These are phyloP conservation scores for Leucosporidium creatinivorum DNA, from an alignment of 768 basidiomycete genomes.

Conservation along the genomic window DNA sequence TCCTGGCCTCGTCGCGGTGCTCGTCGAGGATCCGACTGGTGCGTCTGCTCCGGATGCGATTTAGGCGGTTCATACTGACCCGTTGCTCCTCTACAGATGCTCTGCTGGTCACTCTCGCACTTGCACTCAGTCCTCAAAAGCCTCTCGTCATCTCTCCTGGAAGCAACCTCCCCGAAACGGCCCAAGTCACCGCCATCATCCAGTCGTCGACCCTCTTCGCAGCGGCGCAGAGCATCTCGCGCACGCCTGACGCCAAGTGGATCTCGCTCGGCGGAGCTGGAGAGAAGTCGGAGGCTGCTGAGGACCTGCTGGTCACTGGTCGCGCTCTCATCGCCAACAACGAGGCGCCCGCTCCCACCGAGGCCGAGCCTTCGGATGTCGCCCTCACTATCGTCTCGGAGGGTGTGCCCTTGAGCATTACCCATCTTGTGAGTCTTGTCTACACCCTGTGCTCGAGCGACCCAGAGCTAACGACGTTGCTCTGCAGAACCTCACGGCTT, in stretches of 20 bases:
- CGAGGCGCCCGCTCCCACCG: not conserved
- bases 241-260: not conserved
- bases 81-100: conserved; percentile 7
- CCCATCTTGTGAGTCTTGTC: conserved; percentile 11
- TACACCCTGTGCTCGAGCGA: no score
- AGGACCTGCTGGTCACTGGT: conserved; percentile 25
- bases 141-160: conserved; percentile 26
- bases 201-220: conserved; percentile 6
- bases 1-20: conserved; percentile 14
- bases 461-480: not conserved
- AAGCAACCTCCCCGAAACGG: not conserved
- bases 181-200: conserved; percentile 17
- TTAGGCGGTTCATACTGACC: not conserved
- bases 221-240: not conserved
- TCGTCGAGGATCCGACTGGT: conserved; percentile 28
- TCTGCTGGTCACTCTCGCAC: conserved; percentile 28
- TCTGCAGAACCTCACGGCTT: conserved; percentile 22
- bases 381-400: conserved; percentile 20
- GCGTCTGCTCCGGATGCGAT: not conserved
- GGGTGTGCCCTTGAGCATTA: conserved; percentile 12
- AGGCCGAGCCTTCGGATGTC: conserved; percentile 10
- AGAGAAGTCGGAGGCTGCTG: not conserved
- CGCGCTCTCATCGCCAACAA: not conserved
- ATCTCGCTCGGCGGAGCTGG: conserved; percentile 10
- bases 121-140: conserved; percentile 10